Evolutionary conservation across 495 filamentous ascomycete species (phyloP).

Genomic region (Cladorrhinum samala): DNA sequence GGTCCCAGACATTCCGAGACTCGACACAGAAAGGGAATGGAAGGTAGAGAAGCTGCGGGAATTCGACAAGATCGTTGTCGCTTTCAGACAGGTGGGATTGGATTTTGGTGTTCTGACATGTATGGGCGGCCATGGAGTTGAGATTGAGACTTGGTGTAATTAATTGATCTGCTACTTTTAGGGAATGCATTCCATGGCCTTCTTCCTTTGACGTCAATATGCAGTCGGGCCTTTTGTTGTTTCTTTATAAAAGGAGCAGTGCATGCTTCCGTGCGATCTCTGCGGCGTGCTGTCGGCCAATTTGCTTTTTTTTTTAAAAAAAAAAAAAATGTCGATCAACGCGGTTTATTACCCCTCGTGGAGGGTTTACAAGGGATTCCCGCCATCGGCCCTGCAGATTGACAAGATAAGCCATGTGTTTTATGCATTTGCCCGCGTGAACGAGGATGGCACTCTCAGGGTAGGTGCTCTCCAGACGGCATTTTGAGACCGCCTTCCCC

Average conservation of each 20-base stretch:
- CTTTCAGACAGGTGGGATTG: conserved; percentile 24
- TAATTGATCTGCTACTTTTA: conserved; percentile 1
- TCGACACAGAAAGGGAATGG: conserved; percentile 19
- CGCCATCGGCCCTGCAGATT: background rate
- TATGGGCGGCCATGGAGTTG: conserved; percentile 12
- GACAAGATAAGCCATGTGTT: background rate
- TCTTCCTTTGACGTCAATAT: background rate
- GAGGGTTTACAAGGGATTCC: background rate
- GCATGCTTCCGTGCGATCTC: too few relatives aligned
- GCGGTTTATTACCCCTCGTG: background rate
- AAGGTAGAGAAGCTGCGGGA: conserved; percentile 15
- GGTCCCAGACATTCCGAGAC: conserved; percentile 18
- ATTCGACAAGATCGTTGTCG: conserved; percentile 32
- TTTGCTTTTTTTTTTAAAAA: too few relatives aligned
- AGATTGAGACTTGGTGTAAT: conserved; percentile 27
- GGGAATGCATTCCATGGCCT: background rate
- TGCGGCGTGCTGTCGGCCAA: too few relatives aligned
- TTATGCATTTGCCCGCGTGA: background rate
- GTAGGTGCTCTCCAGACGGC: too few relatives aligned
- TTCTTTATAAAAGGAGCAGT: background rate
- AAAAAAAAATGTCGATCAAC: background rate
- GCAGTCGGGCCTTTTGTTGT: background rate
- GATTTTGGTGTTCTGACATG: conserved; percentile 24
- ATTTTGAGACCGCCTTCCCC: too few relatives aligned
- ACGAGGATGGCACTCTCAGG: background rate